Evolutionary conservation across 768 basidiomycete species (phyloP), one percentile per base, ranked within the genome.

Genomic region (Leccinum fibrillosum): DNA sequence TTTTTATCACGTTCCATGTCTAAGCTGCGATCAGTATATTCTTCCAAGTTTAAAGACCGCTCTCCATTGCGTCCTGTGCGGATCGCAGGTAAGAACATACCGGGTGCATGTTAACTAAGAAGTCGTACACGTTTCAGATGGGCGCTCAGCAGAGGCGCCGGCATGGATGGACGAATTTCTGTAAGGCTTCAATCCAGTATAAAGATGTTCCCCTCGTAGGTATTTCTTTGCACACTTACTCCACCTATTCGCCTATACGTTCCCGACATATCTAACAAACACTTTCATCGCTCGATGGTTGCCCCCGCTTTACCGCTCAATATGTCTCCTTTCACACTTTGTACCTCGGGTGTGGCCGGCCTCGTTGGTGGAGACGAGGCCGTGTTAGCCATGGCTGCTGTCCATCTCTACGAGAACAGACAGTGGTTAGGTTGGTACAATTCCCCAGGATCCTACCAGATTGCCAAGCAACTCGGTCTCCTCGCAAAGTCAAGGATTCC

Each of bases 351-450:
- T 42, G 9, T 42, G n/a, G 9, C n/a, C n/a, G 39, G 39, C n/a
- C 9, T 42, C 39, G 9, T 42, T 34, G 71, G 73, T 32, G 73
- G 73, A 8, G 65, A 70, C 19, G 70, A 71, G 21, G 73, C 73
- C 0, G 57, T 73, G 15, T 66, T 72, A 12, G 67, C 73, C 12
- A 66, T 72, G 66, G 59, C 64, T 12, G 62, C 66, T 15, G 69
- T 66, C 10, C 70, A 68, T n/a, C 12, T 74, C 23, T 70, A 62
- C 51, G 53, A 58, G 32, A 62, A 58, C 4, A 56, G 60, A 21
- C 65, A 55, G 26, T 74, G 66, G 67, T 45, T 70, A 12, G 73
- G 73, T 1, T 74, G 67, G 69, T 74, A 74, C 56, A 74, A 74
- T 45, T 65, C 70, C 4, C 73, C 73, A 5, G 73, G 73, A 28